Base-by-base conservation (phyloP, 805 yeast species). In the Nakazawaea sp. region DNA sequence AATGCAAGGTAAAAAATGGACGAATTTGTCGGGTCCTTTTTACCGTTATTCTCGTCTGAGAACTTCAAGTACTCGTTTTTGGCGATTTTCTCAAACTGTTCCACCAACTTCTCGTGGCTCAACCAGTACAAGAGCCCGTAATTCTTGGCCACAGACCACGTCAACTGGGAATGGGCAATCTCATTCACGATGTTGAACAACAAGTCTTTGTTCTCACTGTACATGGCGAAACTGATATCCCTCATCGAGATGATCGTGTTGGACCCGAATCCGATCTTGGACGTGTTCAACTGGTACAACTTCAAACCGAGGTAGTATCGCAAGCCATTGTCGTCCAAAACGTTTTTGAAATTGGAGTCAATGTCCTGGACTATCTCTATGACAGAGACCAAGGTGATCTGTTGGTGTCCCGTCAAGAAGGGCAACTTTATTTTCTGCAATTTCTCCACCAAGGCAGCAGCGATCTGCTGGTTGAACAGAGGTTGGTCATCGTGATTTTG, bases 371-470 rank as follows among this genome's bases (percentile, higher is more conserved):
- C 61, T 2, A 88, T 79, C 33, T 74, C 78, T 5, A 86, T 65
- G 2, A 86, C 75, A 12, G 84, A 75, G 2, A 81, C 66, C 19
- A 89, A 66, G 0, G 96, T 87, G 20, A 81, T 77, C 51, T 89
- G 97, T 55, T 89, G 96, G 59, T 89, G 97, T 42, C 96, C 76
- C 0, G 96, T 87, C 20, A 89, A 55, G 43, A 80, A 79, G 0
- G 96, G 96, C 19, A 89, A 61, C 1, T 90, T 68, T 4, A 72
- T 64, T 42, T 72, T 76, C 29, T 76, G 75, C 36, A 89, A 61
- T 43, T 74, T 75, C 17, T 80, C 82, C 12, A 66, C 59, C 17
- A 89, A 59, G 2, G 71, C 53, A 1, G 61, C 66, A 3, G 75
- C 66, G 15, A 75, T 64, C 3, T 53, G 49, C 8, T 53, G 48